Percentiles rank a stretch among this genome's conserved stretches.
Evolutionary conservation across 2,329 filamentous ascomycete genomes (phyloP).

Genomic region (Aspergillus versicolor): DNA sequence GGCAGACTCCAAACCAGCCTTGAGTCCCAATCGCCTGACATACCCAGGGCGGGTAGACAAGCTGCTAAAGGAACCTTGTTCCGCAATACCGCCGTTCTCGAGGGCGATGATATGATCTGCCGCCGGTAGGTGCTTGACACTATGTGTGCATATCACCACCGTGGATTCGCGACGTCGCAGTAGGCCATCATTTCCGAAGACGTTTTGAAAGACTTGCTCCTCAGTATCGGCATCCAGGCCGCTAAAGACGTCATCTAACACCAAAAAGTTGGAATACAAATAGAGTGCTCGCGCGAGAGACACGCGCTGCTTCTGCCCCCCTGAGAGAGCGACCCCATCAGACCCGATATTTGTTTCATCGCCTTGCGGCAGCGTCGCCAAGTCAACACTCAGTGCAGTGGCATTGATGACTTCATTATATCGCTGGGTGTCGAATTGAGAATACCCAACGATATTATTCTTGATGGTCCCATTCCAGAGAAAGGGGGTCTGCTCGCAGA

Average conservation of each 20-base stretch:
- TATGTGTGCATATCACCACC: neutral
- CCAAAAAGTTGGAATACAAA: slow-evolving; percentile 35
- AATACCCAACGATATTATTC: slow-evolving; percentile 19
- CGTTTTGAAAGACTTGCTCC: slow-evolving; percentile 5
- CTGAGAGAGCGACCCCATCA: slow-evolving; percentile 18
- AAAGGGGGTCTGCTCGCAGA: slow-evolving; percentile 23
- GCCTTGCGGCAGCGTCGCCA: slow-evolving; percentile 19
- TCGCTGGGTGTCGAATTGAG: slow-evolving; percentile 12
- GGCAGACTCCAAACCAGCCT: neutral
- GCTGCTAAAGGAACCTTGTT: too few relatives aligned
- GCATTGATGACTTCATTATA: slow-evolving; percentile 24
- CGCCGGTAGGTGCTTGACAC: neutral
- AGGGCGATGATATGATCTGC: neutral
- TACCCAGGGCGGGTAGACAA: too few relatives aligned
- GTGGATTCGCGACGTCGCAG: neutral
- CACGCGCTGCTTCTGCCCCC: slow-evolving; percentile 27
- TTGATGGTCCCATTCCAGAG: slow-evolving; percentile 15
- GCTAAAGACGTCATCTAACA: slow-evolving; percentile 52
- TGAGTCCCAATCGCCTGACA: too few relatives aligned
- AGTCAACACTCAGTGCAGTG: slow-evolving; percentile 20
- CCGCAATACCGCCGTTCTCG: too few relatives aligned
- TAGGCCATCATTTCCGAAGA: slow-evolving; percentile 4
- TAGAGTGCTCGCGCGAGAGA: slow-evolving; percentile 52
- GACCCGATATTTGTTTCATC: slow-evolving; percentile 24
- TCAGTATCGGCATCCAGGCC: slow-evolving; percentile 22